Conservation (phyloP, 176 grass and related monocot genomes). For the Elymus sibiricus region DNA sequence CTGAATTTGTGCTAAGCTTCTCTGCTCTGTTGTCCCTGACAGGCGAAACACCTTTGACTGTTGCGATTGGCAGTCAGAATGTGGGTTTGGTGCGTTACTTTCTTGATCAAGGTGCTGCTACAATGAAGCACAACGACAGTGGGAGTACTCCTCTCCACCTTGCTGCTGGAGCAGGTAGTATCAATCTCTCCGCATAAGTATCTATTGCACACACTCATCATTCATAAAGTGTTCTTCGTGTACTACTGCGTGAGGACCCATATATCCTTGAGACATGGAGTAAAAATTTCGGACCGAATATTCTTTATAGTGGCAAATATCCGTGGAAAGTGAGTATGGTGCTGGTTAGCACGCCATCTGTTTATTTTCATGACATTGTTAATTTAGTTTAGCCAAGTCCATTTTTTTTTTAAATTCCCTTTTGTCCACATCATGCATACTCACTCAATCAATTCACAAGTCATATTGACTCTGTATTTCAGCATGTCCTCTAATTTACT, state of each 20-base stretch:
- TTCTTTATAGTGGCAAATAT: background rate
- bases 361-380: background rate
- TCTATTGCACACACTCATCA: background rate
- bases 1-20: background rate
- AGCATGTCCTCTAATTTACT: background rate
- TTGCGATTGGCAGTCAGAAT: background rate
- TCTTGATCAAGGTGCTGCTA: slow-evolving; percentile 33
- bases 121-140: background rate
- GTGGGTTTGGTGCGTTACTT: slow-evolving; percentile 12
- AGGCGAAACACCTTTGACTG: slow-evolving; percentile 21
- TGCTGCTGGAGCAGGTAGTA: slow-evolving; percentile 5
- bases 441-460: background rate
- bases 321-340: background rate
- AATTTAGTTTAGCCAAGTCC: background rate
- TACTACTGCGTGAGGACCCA: background rate
- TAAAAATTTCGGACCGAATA: background rate
- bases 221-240: background rate
- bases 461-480: background rate
- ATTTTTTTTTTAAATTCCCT: background rate
- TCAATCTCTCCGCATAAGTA: background rate
- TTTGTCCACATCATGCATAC: background rate
- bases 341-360: background rate
- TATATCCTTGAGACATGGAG: background rate
- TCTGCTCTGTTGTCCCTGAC: background rate
- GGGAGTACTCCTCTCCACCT: slow-evolving; percentile 20